Base-by-base conservation (phyloP, 2,329 filamentous ascomycete genomes). In the Ceratocystis papillata region DNA sequence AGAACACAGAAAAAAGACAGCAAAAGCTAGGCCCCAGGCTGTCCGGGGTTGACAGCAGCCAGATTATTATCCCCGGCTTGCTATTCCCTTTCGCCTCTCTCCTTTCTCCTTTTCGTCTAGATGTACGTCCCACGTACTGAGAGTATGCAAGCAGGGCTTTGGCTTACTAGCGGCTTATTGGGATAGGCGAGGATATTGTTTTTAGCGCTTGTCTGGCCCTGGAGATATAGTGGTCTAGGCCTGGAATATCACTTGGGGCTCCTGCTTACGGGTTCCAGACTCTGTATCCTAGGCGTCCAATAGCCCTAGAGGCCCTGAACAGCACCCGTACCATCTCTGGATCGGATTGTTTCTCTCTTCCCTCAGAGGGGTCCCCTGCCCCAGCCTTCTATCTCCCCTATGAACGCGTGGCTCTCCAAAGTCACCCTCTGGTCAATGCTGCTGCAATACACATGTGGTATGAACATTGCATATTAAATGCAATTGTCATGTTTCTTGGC, bases 401-500 rank as follows among this genome's bases (percentile, higher is more conserved):
- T 22, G 22, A 25, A 20, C 6, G 48, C 48, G n/a, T 50, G 48
- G 7, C 22, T 22, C 48, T 20, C 48, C 48, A 50, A 50, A 50
- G 48, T 20, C 48, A 25, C 48, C 22, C 48, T 25, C 48, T 50
- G 48, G 22, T 57, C 53, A 57, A 57, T 57, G 53, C 22, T 57
- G 15, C 46, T 37, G 33, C 7, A 22, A 22, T 22, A 22, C 22
- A 22, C 22, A 22, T 22, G 22, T 22, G 22, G 22, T 22, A 22
- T 22, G 22, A 22, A 22, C 22, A 22, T 22, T 22, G 22, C 22
- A 22, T 22, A 22, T 22, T 22, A 22, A 22, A 22, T 50, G 22
- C 53, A 57, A 30, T 57, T 57, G 53, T 57, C 53, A 57, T 28
- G 53, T 57, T 41, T 41, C 53, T 57, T 57, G 53, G 53, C 53